Base-by-base conservation (phyloP, 2,329 filamentous ascomycete species). In the Chaetomium strumarium region DNA sequence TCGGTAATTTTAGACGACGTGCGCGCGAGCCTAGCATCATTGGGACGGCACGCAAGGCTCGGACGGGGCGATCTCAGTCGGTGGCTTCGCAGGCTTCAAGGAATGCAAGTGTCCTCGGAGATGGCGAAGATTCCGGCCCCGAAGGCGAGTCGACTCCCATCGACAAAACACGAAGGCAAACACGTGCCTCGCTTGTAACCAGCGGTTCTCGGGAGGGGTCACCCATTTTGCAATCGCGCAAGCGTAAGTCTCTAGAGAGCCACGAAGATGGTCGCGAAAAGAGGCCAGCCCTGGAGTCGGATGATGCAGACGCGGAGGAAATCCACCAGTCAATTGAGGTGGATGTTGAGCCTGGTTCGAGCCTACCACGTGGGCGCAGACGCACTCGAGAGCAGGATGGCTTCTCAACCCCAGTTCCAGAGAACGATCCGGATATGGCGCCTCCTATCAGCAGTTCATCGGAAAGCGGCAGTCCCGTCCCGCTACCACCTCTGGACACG, bases 21-120 rank as follows among this genome's bases (percentile, higher is more conserved):
- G 72, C 72, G 16, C 72, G 81, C 42, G 80, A 85, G 63, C 80
- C 79, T 2, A 85, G 81, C 64, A 84, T 85, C 50, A 65, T 85
- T 39, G 76, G 79, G 5, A 76, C 77, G 1, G 71, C 71, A 2
- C 74, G 76, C 55, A 79, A 72, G 57, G 63, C 66, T 2, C 65
- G 58, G 13, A 46, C 55, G 10, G 54, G 53, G 12, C 46, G 61
- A 38, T 60, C 63, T 10, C 51, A 50, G 39, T 64, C 63, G 13
- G 46, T 49, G 38, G 43, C 57, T 29, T 56, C 61, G 11, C 60
- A 60, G 29, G 56, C 53, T 5, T 59, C 56, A 10, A 56, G 60
- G 5, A 55, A 49, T 7, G 38, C 49, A 17, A 49, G 56, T 17
- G 39, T 56, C 34, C 36, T 55, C 7, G 41, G 49, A 5, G 53